Conservation (phyloP, 2,329 filamentous ascomycete species). For the Aureobasidium sp. region DNA sequence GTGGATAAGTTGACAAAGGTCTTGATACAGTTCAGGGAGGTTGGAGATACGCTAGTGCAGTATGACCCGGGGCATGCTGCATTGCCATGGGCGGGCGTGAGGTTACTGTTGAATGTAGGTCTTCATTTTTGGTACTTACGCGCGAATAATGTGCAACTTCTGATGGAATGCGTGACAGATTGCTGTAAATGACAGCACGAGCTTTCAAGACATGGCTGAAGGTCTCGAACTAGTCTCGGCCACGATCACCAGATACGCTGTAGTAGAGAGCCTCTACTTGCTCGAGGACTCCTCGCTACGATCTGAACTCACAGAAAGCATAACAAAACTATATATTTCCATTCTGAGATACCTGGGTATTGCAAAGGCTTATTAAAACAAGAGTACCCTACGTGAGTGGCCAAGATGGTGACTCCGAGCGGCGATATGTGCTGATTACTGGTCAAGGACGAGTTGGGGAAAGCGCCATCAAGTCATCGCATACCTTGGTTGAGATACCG, state of each 20-base stretch:
- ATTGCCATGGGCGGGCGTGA: conserved; percentile 26
- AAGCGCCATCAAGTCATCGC: neutral
- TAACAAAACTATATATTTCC: neutral
- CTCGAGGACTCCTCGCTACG: neutral
- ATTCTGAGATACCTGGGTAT: neutral
- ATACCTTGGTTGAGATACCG: neutral
- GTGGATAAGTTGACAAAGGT: conserved; percentile 22
- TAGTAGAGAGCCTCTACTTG: neutral
- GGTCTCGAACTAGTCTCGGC: conserved; percentile 1
- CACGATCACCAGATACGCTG: neutral
- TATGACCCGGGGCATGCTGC: conserved; percentile 27
- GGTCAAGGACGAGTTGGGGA: neutral
- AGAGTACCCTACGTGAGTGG: neutral
- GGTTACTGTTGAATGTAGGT: conserved; percentile 20
- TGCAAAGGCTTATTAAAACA: neutral
- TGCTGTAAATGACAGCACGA: neutral
- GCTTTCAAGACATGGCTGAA: conserved; percentile 5
- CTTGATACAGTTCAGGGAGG: conserved; percentile 21
- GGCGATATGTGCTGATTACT: neutral
- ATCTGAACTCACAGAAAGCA: neutral
- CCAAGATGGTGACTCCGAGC: no score
- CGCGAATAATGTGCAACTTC: neutral
- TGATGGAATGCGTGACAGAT: neutral
- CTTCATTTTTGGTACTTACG: neutral
- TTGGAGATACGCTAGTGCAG: conserved; percentile 25